Percentiles rank a stretch among this genome's conserved stretches.
Conservation (phyloP, 2,329 filamentous ascomycete genomes). For the Aspergillus ustus region DNA sequence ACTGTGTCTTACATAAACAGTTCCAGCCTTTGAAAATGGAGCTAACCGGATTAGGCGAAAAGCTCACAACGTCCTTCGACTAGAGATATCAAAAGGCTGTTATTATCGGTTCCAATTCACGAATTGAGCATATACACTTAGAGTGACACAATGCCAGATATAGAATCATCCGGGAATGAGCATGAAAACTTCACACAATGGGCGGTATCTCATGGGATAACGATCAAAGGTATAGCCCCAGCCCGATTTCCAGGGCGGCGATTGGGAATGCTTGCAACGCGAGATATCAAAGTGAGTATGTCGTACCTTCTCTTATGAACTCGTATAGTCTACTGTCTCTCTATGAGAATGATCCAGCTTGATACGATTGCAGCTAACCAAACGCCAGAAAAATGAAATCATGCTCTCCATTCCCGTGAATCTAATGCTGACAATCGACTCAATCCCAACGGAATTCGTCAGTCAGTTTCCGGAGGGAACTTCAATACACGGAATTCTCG, state of each 20-base stretch:
- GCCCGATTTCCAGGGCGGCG: conserved; percentile 72
- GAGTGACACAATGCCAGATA: not conserved
- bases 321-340: not conserved
- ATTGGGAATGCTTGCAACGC: conserved; percentile 74
- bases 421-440: conserved; percentile 66
- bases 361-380: not conserved
- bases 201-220: conserved; percentile 67
- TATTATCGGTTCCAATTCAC: not conserved
- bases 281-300: conserved; percentile 62
- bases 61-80: conserved; percentile 1
- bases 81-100: not conserved
- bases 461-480: conserved; percentile 57
- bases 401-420: conserved; percentile 67
- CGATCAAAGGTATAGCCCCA: conserved; percentile 69
- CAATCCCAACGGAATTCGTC: conserved; percentile 60
- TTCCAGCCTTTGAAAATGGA: too few relatives aligned
- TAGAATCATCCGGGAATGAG: conserved; percentile 23
- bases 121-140: not conserved
- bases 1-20: not conserved
- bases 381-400: conserved; percentile 54
- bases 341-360: conserved; percentile 27
- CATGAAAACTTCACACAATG: conserved; percentile 65
- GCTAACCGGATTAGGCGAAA: conserved; percentile 3
- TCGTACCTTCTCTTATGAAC: not conserved
- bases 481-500: conserved; percentile 72